These are phyloP conservation scores for Trifolium fragiferum DNA, from an alignment of 306 rosid species.

Conservation along the genomic window DNA sequence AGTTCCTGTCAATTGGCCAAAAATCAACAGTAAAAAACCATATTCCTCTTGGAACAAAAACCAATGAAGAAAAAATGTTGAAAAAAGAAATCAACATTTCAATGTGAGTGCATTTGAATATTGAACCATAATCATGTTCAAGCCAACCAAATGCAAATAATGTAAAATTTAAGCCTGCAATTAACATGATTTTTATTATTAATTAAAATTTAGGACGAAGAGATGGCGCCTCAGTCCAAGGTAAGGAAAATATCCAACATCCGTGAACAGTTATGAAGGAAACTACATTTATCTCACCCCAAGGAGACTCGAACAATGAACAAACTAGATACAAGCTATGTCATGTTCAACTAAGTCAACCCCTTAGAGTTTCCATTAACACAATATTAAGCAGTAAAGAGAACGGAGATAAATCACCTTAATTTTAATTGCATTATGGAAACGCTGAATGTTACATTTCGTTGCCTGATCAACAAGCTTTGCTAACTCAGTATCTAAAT, in stretches of 20 bases:
- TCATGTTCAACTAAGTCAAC: not conserved
- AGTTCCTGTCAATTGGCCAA: slow-evolving; percentile 54
- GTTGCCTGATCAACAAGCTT: slow-evolving; percentile 73
- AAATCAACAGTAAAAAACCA: slow-evolving; percentile 36
- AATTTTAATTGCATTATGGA: slow-evolving; percentile 61
- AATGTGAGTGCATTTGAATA: not conserved
- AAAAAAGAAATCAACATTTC: not conserved
- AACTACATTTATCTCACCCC: not conserved
- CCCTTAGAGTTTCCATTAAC: not conserved
- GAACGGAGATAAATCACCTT: slow-evolving; percentile 58
- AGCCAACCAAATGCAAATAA: slow-evolving; percentile 22
- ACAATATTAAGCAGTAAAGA: slow-evolving; percentile 16
- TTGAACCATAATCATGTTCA: not conserved
- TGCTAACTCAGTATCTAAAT: slow-evolving; percentile 59
- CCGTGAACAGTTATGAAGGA: not conserved
- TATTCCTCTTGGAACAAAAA: not conserved
- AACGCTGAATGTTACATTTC: slow-evolving; percentile 59
- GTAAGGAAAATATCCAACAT: not conserved
- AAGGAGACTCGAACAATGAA: not conserved
- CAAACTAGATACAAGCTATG: not conserved
- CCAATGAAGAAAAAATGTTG: not conserved
- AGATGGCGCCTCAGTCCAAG: not conserved
- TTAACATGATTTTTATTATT: slow-evolving; percentile 1
- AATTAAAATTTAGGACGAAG: not conserved
- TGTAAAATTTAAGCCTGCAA: slow-evolving; percentile 11